These are phyloP conservation scores for Aspergillaceae sp. DNA, from an alignment of 2,329 filamentous ascomycete species.

Conservation along the genomic window DNA sequence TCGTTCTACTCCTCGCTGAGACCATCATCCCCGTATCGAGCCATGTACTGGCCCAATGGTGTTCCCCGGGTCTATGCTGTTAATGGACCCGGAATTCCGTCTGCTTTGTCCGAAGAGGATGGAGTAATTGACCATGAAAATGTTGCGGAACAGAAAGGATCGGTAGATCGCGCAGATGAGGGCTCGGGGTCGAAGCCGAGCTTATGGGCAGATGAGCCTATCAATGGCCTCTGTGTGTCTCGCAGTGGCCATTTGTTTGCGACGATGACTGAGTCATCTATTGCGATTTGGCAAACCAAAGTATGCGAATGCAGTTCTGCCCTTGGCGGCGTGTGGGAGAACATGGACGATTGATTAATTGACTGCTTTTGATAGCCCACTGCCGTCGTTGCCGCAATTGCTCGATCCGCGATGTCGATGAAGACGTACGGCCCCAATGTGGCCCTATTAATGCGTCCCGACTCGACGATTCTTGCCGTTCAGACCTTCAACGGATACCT, in stretches of 20 bases:
- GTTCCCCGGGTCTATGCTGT: constrained; percentile 42
- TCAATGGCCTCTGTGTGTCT: constrained; percentile 68
- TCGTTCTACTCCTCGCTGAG: constrained; percentile 15
- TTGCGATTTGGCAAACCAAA: constrained; percentile 96
- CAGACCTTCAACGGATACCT: constrained; percentile 79
- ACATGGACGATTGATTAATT: constrained; percentile 11
- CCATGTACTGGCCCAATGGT: constrained; percentile 45
- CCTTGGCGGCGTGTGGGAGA: too few species aligned
- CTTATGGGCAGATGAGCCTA: constrained; percentile 50
- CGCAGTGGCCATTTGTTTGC: constrained; percentile 77
- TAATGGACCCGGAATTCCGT: constrained; percentile 35
- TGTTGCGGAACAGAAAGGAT: constrained; percentile 14
- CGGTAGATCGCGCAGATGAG: constrained; percentile 17
- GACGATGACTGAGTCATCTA: constrained; percentile 71
- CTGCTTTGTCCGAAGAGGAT: constrained; percentile 18
- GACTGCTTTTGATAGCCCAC: constrained; percentile 55
- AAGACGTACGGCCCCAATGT: constrained; percentile 77
- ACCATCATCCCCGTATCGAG: constrained; percentile 21
- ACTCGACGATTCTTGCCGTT: constrained; percentile 84
- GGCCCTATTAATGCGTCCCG: constrained; percentile 76
- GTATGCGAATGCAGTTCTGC: constrained; percentile 39
- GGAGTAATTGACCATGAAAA: constrained; percentile 9
- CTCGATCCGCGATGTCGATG: constrained; percentile 72
- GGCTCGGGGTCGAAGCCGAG: constrained; percentile 20
- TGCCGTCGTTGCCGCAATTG: constrained; percentile 74